These are phyloP conservation scores for Leishmania gerbilli DNA, from an alignment of 208 protist species.

Conservation along the genomic window DNA sequence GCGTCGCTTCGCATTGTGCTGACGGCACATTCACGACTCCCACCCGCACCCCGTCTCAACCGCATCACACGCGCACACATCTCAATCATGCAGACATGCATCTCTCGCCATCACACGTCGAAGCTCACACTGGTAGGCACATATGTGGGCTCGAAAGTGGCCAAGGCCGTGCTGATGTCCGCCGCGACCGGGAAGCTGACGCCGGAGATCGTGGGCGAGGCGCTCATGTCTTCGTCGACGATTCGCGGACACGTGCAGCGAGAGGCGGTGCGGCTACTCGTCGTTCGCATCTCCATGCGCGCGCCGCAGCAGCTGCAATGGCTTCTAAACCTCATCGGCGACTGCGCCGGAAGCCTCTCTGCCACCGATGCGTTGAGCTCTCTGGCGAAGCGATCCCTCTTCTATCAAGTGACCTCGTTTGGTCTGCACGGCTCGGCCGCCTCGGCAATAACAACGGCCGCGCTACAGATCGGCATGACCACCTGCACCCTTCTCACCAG, in stretches of 20 bases:
- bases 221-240: conserved; percentile 42
- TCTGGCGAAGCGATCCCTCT: conserved; percentile 45
- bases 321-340: conserved; percentile 30
- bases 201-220: conserved; percentile 50
- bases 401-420: conserved; percentile 53
- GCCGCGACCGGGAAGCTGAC: conserved; percentile 35
- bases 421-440: conserved; percentile 48
- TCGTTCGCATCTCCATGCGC: conserved; percentile 38
- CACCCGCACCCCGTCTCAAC: not conserved
- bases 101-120: conserved; percentile 12
- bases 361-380: conserved; percentile 32
- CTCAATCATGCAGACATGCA: conserved; percentile 16
- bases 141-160: conserved; percentile 33
- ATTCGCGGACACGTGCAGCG: conserved; percentile 52
- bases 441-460: conserved; percentile 48
- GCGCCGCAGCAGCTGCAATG: conserved; percentile 36
- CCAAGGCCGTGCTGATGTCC: conserved; percentile 43
- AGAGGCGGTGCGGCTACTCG: conserved; percentile 46
- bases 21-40: not conserved
- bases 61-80: not conserved
- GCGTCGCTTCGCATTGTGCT: not conserved
- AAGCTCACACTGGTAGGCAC: conserved; percentile 40
- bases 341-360: conserved; percentile 24
- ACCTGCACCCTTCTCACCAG: conserved; percentile 42
- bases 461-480: conserved; percentile 42